Percentiles rank a stretch among this genome's conserved stretches.
Evolutionary conservation across 2,329 filamentous ascomycete genomes (phyloP).

Genomic region (Penicillium digitatum): DNA sequence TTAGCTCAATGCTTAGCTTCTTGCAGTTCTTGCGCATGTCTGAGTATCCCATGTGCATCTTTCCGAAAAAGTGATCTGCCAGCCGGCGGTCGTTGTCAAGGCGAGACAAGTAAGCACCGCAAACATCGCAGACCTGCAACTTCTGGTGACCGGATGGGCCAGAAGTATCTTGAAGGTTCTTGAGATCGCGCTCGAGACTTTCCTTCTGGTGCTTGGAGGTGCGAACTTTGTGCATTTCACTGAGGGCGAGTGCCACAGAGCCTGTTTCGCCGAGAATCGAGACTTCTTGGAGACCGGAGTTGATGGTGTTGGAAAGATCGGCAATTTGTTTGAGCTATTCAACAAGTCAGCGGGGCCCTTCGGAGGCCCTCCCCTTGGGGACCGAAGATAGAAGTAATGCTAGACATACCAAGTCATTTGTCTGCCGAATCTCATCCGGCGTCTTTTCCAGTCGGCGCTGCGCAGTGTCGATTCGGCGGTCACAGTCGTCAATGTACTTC

Average conservation of each 20-base stretch:
- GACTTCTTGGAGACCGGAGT: conserved; percentile 78
- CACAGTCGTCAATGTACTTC: conserved; percentile 96
- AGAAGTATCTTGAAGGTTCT: conserved; percentile 83
- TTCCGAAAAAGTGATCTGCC: conserved; percentile 97
- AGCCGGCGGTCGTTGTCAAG: conserved; percentile 91
- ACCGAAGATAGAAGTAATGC: neutral
- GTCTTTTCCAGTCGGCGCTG: conserved; percentile 94
- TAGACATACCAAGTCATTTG: conserved; percentile 66
- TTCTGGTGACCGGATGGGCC: conserved; percentile 96
- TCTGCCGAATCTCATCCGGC: conserved; percentile 93
- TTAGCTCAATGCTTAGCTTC: conserved; percentile 79
- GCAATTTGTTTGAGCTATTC: conserved; percentile 73
- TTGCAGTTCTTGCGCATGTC: conserved; percentile 96
- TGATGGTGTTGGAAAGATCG: conserved; percentile 73
- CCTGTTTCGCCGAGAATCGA: conserved; percentile 77
- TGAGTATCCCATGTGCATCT: conserved; percentile 98
- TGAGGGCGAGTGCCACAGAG: conserved; percentile 74
- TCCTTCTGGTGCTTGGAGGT: conserved; percentile 76
- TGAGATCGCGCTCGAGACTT: conserved; percentile 81
- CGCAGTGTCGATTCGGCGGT: conserved; percentile 83
- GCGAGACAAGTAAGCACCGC: conserved; percentile 85
- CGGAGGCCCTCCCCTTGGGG: no score
- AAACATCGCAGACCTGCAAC: conserved; percentile 96
- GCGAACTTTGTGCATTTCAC: conserved; percentile 82
- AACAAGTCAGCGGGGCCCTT: neutral